Conservation (phyloP, 179 eudicot genomes). For the Spinacia oleracea region DNA sequence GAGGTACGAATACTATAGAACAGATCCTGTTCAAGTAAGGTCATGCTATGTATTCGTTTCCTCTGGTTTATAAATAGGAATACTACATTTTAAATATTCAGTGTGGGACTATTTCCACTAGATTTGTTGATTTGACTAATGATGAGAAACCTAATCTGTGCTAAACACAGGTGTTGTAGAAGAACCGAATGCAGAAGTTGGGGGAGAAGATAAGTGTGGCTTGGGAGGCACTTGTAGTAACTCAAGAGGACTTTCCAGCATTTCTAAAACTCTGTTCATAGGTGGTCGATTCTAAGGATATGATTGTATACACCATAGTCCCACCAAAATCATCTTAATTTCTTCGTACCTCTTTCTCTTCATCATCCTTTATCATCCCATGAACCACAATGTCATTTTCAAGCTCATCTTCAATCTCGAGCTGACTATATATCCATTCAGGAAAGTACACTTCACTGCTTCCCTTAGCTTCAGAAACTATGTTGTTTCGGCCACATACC, state of each 20-base stretch:
- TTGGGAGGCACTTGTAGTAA: neutral
- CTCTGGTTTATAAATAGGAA: too few relatives aligned
- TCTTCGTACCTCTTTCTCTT: neutral
- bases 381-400: too few relatives aligned
- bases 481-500: conserved; percentile 10
- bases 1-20: too few relatives aligned
- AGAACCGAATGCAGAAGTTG: neutral
- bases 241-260: neutral
- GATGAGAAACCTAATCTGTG: too few relatives aligned
- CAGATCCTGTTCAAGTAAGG: too few relatives aligned
- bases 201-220: too few relatives aligned
- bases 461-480: neutral
- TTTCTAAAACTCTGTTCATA: neutral
- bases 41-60: too few relatives aligned
- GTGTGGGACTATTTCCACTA: too few relatives aligned
- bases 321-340: neutral
- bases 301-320: neutral
- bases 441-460: conserved; percentile 18
- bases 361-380: neutral
- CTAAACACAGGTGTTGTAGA: neutral
- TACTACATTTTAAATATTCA: too few relatives aligned
- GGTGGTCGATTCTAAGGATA: neutral
- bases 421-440: neutral
- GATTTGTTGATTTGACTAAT: too few relatives aligned
- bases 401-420: too few relatives aligned